Evolutionary conservation across 768 basidiomycete species (phyloP).

Genomic region (Kwoniella sp.): DNA sequence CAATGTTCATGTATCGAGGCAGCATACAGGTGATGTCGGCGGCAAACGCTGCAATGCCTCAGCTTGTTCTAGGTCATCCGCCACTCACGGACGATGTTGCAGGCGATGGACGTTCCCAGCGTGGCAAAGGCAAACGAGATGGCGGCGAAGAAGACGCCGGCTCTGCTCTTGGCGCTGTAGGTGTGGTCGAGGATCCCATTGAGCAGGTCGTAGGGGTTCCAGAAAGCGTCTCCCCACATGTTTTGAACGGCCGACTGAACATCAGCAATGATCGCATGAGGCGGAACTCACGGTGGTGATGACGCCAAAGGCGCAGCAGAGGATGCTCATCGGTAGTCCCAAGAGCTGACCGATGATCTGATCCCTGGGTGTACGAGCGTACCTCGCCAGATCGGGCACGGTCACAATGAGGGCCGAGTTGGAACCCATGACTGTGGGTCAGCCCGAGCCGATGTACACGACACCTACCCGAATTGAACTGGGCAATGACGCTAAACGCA

Average conservation of each 20-base stretch:
- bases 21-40: conserved; percentile 27
- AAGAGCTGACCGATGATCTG: conserved; percentile 14
- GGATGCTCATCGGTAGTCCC: conserved; percentile 13
- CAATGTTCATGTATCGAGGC: conserved; percentile 30
- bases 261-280: not conserved
- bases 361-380: conserved; percentile 8
- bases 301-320: conserved; percentile 24
- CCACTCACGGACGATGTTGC: conserved; percentile 26
- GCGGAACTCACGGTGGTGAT: conserved; percentile 22
- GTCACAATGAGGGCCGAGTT: conserved; percentile 22
- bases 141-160: conserved; percentile 22
- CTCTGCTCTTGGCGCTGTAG: conserved; percentile 15
- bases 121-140: conserved; percentile 20
- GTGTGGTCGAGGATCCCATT: conserved; percentile 26
- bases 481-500: conserved; percentile 13
- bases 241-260: conserved; percentile 21
- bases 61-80: not conserved
- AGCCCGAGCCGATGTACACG: no score
- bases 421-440: conserved; percentile 15
- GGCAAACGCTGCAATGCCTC: conserved; percentile 15
- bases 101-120: conserved; percentile 22
- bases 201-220: conserved; percentile 30
- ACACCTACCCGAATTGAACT: conserved; percentile 17
- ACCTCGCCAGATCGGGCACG: conserved; percentile 20
- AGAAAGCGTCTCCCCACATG: conserved; percentile 27